phyloP scores from a whole-genome alignment of 257 asterid species.

The Plectranthus barbatus region DNA sequence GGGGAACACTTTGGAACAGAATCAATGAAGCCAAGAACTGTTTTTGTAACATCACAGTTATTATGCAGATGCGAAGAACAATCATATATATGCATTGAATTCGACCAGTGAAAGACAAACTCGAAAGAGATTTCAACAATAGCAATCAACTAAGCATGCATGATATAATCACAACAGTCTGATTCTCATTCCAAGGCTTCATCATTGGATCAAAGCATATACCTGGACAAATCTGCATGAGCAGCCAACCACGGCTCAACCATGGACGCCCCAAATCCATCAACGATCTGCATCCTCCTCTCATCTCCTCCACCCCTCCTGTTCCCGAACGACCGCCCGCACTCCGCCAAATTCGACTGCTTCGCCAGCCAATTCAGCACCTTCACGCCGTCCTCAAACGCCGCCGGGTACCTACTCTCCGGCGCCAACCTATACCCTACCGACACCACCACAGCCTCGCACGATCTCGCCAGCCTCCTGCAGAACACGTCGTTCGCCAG shows the following conservation, averaged over 20 bases:
- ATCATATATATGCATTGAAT: conserved; percentile 2
- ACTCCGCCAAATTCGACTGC: conserved; percentile 74
- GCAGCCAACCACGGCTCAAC: conserved; percentile 92
- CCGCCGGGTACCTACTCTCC: conserved; percentile 77
- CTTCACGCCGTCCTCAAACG: conserved; percentile 77
- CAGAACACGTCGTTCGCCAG: conserved; percentile 64
- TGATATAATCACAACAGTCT: not conserved
- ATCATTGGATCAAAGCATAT: not conserved
- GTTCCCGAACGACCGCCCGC: conserved; percentile 31
- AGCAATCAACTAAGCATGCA: not conserved
- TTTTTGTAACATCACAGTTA: too few species aligned
- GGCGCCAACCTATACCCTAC: conserved; percentile 90
- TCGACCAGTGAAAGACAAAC: not conserved
- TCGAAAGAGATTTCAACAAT: not conserved
- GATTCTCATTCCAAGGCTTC: not conserved
- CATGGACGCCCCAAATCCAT: conserved; percentile 60
- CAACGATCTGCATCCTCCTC: conserved; percentile 60
- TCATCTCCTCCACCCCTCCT: conserved; percentile 35
- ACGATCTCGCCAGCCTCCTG: conserved; percentile 58
- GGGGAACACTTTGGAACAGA: not conserved
- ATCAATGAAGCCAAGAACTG: conserved; percentile 1
- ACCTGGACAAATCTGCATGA: conserved; percentile 86
- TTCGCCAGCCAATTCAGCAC: conserved; percentile 71
- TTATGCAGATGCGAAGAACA: not conserved
- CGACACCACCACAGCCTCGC: conserved; percentile 77